Percentiles rank a stretch among this genome's conserved stretches.
Conservation (phyloP, 768 basidiomycete species). For the Podaxis pistillaris region DNA sequence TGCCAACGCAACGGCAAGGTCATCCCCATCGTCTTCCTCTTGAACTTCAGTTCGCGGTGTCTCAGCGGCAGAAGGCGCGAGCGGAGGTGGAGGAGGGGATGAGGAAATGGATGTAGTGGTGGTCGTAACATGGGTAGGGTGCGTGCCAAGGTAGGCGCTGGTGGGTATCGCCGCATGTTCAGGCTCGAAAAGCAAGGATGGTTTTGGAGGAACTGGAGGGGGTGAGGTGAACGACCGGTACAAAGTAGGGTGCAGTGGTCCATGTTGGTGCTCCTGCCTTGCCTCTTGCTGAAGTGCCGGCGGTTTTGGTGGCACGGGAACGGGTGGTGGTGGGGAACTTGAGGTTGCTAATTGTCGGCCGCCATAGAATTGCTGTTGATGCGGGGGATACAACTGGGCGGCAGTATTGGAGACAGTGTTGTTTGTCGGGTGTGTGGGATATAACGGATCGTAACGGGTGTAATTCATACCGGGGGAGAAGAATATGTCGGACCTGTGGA, state of each 20-base stretch:
- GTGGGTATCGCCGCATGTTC: conserved; percentile 10
- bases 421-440: conserved; percentile 17
- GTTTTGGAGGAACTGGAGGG: conserved; percentile 18
- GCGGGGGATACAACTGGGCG: conserved; percentile 32
- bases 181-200: conserved; percentile 11
- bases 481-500: conserved; percentile 31
- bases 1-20: conserved; percentile 45
- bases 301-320: conserved; percentile 10
- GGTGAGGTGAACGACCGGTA: conserved; percentile 17
- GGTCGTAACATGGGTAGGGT: conserved; percentile 11
- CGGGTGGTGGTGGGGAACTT: conserved; percentile 18
- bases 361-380: conserved; percentile 29
- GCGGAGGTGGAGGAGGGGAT: conserved; percentile 18
- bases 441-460: not conserved
- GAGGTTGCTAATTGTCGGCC: conserved; percentile 21
- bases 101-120: conserved; percentile 10
- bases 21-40: conserved; percentile 34
- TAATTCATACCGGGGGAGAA: conserved; percentile 18
- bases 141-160: conserved; percentile 13
- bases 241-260: conserved; percentile 2
- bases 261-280: not conserved
- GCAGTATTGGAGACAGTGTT: conserved; percentile 16
- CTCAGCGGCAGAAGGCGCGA: not conserved
- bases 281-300: conserved; percentile 10
- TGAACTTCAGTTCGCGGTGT: conserved; percentile 7